A percentile compares a stretch with the other conserved stretches of the same genome.
These are phyloP conservation scores for Escallonia herrerae DNA, from an alignment of 129 eudicot genomes.

Conservation along the genomic window DNA sequence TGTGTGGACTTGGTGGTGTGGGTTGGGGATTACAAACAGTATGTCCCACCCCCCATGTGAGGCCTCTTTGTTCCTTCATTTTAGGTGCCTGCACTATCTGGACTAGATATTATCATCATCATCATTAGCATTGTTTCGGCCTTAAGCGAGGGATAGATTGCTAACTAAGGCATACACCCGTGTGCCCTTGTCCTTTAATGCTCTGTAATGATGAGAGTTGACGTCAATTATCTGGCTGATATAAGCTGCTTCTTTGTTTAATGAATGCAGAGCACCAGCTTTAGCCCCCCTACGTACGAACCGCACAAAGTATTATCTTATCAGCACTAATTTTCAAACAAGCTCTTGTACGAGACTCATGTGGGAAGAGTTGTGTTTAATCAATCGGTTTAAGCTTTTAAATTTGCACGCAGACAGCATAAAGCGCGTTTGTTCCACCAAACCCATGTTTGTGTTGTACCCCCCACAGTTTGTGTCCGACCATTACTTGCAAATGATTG, in stretches of 20 bases:
- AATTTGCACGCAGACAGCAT: background rate
- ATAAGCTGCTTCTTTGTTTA: background rate
- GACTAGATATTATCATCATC: background rate
- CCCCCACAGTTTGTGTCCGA: background rate
- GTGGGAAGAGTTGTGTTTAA: background rate
- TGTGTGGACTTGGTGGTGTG: background rate
- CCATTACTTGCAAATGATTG: background rate
- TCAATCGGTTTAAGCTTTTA: background rate
- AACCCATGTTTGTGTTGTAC: background rate
- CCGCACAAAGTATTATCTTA: background rate
- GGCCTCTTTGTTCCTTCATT: background rate
- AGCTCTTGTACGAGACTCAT: background rate
- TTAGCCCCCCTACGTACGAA: conserved; percentile 15
- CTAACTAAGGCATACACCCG: conserved; percentile 9
- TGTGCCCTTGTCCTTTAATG: background rate
- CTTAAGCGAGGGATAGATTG: conserved; percentile 26
- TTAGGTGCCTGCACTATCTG: background rate
- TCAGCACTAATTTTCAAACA: background rate
- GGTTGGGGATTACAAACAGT: background rate
- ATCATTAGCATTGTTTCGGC: conserved; percentile 3
- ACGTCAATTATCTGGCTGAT: background rate
- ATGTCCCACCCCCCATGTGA: no score
- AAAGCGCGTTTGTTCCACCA: background rate
- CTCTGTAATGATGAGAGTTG: background rate
- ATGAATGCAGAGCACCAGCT: background rate